Percentiles rank a stretch among this genome's conserved stretches.
Evolutionary conservation across 1,139 yeast species (phyloP).

Genomic region (Kazachstania sp.): DNA sequence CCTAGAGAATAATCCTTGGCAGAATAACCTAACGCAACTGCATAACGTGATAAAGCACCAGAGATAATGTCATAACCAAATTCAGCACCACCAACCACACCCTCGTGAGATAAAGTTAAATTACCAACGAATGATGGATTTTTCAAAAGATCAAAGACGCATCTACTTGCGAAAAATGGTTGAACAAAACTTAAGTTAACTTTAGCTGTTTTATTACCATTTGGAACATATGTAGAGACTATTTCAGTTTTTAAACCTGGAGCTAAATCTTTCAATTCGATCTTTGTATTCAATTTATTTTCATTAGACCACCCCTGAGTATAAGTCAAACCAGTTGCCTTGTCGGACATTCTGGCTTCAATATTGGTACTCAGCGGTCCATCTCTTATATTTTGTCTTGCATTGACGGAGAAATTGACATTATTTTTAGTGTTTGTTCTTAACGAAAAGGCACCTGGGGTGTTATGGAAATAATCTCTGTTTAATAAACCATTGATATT

Average conservation of each 20-base stretch:
- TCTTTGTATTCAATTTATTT: conserved; percentile 84
- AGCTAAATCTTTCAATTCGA: conserved; percentile 86
- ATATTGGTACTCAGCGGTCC: conserved; percentile 81
- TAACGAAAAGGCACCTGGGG: conserved; percentile 82
- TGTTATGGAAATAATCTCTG: conserved; percentile 87
- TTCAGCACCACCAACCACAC: conserved; percentile 96
- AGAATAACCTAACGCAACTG: conserved; percentile 90
- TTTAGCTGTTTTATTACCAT: conserved; percentile 82
- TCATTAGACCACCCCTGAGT: conserved; percentile 98
- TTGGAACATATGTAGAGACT: conserved; percentile 81
- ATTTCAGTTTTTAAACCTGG: conserved; percentile 94
- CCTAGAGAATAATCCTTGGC: conserved; percentile 84
- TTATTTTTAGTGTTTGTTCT: conserved; percentile 95
- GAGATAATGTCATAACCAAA: conserved; percentile 90
- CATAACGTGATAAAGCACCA: conserved; percentile 89
- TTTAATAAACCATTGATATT: conserved; percentile 81
- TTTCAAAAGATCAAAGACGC: conserved; percentile 88
- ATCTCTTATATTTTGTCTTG: conserved; percentile 72
- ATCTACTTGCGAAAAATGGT: conserved; percentile 89
- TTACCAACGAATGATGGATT: conserved; percentile 96
- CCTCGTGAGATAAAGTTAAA: conserved; percentile 90
- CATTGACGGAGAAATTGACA: conserved; percentile 89
- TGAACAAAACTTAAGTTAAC: conserved; percentile 87
- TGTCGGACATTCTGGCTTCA: conserved; percentile 91
- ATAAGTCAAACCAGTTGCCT: conserved; percentile 83